A percentile compares a stretch with the other conserved stretches of the same genome.
Conservation (phyloP, 1,139 yeast genomes). For the Yamadazyma buinensis region DNA sequence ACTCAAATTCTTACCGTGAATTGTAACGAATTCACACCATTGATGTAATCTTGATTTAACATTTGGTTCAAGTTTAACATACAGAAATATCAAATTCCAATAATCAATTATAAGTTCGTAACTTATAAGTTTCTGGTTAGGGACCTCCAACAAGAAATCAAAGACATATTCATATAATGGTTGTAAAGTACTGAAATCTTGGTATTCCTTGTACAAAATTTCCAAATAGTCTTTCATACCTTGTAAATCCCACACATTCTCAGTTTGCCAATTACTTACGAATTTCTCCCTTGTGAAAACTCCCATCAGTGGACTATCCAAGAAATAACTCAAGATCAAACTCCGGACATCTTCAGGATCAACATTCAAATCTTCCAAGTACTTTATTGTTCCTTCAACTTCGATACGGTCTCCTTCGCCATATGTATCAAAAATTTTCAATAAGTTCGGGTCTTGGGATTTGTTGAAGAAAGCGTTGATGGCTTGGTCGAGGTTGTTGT, state of each 20-base stretch:
- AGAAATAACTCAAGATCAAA: slow-evolving; percentile 64
- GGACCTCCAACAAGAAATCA: slow-evolving; percentile 58
- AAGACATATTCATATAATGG: slow-evolving; percentile 68
- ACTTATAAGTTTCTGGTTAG: slow-evolving; percentile 52
- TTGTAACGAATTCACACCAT: slow-evolving; percentile 50
- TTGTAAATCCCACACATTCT: slow-evolving; percentile 31
- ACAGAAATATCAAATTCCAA: slow-evolving; percentile 64
- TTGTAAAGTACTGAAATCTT: slow-evolving; percentile 5
- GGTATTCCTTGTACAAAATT: slow-evolving; percentile 38
- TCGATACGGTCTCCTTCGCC: slow-evolving; percentile 44
- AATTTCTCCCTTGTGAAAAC: slow-evolving; percentile 48
- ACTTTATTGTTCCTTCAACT: slow-evolving; percentile 71
- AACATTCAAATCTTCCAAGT: slow-evolving; percentile 61
- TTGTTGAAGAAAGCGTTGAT: slow-evolving; percentile 10
- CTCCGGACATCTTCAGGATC: slow-evolving; percentile 73
- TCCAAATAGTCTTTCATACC: slow-evolving; percentile 50
- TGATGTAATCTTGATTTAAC: slow-evolving; percentile 29
- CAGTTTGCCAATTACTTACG: slow-evolving; percentile 52
- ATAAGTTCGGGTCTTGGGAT: slow-evolving; percentile 17
- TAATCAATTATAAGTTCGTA: slow-evolving; percentile 67
- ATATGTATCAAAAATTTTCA: slow-evolving; percentile 25
- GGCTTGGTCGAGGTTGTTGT: slow-evolving; percentile 7
- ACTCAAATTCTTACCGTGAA: slow-evolving; percentile 40
- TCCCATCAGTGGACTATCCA: slow-evolving; percentile 67
- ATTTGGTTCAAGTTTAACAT: slow-evolving; percentile 14